Conservation (phyloP, 345 rosid genomes). For the Rhizophora mangle region DNA sequence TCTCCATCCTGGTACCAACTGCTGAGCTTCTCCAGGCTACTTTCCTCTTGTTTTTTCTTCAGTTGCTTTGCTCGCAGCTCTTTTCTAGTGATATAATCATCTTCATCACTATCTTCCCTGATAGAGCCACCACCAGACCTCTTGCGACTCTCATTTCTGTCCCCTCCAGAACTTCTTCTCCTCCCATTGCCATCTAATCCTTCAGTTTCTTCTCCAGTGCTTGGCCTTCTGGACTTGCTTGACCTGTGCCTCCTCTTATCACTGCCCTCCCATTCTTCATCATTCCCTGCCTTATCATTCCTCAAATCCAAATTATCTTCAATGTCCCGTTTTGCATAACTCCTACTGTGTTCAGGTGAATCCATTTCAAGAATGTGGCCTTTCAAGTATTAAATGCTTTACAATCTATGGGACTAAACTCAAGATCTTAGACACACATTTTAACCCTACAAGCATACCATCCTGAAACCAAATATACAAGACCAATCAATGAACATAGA, state of each 20-base stretch:
- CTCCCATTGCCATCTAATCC: slow-evolving; percentile 53
- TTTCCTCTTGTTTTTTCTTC: slow-evolving; percentile 87
- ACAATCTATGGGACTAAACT: neutral
- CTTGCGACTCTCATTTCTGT: slow-evolving; percentile 57
- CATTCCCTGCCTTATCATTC: slow-evolving; percentile 48
- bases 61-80: slow-evolving; percentile 46
- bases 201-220: slow-evolving; percentile 54
- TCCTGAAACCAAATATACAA: neutral
- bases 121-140: slow-evolving; percentile 50
- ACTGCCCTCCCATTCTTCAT: slow-evolving; percentile 53
- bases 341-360: slow-evolving; percentile 56
- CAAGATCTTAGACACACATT: neutral
- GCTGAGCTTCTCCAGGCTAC: slow-evolving; percentile 80
- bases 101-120: slow-evolving; percentile 58
- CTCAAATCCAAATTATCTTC: slow-evolving; percentile 44
- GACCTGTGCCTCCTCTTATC: slow-evolving; percentile 66
- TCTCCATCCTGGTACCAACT: slow-evolving; percentile 96
- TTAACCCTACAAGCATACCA: neutral
- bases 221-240: slow-evolving; percentile 52
- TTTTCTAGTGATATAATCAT: slow-evolving; percentile 54
- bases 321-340: slow-evolving; percentile 38
- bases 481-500: neutral
- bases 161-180: slow-evolving; percentile 50
- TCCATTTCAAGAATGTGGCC: slow-evolving; percentile 35
- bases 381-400: neutral